Conservation (phyloP, 257 asterid genomes). For the Petunia axillaris region DNA sequence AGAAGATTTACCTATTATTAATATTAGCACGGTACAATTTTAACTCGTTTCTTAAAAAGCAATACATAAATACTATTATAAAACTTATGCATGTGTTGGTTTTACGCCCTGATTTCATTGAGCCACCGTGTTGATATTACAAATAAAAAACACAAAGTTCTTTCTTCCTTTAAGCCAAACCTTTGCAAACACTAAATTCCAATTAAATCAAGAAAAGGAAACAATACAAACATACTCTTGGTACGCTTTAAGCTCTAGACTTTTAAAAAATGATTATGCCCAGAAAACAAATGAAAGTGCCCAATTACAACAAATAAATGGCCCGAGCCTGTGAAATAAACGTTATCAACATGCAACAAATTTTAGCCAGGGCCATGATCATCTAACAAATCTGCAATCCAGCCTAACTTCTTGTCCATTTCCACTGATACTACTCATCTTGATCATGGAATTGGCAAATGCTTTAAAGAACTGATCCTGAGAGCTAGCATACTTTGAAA, state of each 20-base stretch:
- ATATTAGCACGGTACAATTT: too few relatives aligned
- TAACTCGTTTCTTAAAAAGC: too few relatives aligned
- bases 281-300: background rate
- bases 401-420: conserved; percentile 62
- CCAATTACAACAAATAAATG: background rate
- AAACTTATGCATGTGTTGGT: too few relatives aligned
- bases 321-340: background rate
- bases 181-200: background rate
- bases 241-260: too few relatives aligned
- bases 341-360: background rate
- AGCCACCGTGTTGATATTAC: too few relatives aligned
- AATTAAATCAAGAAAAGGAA: background rate
- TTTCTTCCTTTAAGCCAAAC: too few relatives aligned
- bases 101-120: too few relatives aligned
- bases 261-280: too few relatives aligned
- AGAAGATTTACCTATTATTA: too few relatives aligned
- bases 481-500: conserved; percentile 56
- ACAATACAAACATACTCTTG: background rate
- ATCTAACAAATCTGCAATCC: conserved; percentile 54
- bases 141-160: too few relatives aligned
- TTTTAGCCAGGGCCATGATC: background rate
- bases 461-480: conserved; percentile 56
- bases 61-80: too few relatives aligned
- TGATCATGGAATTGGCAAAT: conserved; percentile 76
- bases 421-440: conserved; percentile 72